A percentile compares a stretch with the other conserved stretches of the same genome.
phyloP scores from a whole-genome alignment of 768 basidiomycete species.

The Suillus subaureus region DNA sequence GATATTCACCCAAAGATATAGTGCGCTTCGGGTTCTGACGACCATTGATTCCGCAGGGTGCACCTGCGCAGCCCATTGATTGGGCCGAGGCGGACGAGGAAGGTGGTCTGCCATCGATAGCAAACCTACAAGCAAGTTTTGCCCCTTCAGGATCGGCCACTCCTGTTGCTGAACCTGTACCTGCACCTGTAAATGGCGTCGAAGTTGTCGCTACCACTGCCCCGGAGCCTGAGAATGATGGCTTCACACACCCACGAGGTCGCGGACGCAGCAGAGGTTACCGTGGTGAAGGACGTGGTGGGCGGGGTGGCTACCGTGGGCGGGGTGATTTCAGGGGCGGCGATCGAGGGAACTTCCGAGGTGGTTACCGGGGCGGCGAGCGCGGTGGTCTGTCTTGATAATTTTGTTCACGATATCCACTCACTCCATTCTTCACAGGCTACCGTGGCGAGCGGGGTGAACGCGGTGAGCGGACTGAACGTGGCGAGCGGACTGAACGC shows the following conservation, averaged over 20 bases:
- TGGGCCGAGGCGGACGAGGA: slow-evolving; percentile 84
- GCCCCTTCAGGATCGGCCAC: slow-evolving; percentile 74
- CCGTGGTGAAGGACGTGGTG: slow-evolving; percentile 44
- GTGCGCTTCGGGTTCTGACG: neutral
- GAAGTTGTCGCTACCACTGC: slow-evolving; percentile 25
- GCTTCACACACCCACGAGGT: slow-evolving; percentile 56
- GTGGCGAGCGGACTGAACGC: neutral
- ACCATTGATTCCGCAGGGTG: slow-evolving; percentile 17
- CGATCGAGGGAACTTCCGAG: slow-evolving; percentile 39
- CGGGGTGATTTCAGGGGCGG: slow-evolving; percentile 39
- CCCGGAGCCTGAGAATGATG: slow-evolving; percentile 54
- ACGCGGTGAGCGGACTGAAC: neutral
- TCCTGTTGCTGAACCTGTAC: slow-evolving; percentile 43
- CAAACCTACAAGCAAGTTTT: slow-evolving; percentile 74
- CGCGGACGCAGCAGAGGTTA: slow-evolving; percentile 49
- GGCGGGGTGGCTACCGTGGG: slow-evolving; percentile 44
- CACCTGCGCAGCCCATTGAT: slow-evolving; percentile 52
- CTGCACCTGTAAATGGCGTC: slow-evolving; percentile 24
- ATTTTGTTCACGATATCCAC: neutral
- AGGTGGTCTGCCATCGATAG: slow-evolving; percentile 75
- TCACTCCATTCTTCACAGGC: slow-evolving; percentile 14
- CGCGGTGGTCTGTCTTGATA: slow-evolving; percentile 24
- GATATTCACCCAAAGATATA: neutral
- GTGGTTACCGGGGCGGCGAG: slow-evolving; percentile 38
- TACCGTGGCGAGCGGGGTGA: slow-evolving; percentile 19